Evolutionary conservation across 306 rosid species (phyloP).

Genomic region (Alnus rubra): DNA sequence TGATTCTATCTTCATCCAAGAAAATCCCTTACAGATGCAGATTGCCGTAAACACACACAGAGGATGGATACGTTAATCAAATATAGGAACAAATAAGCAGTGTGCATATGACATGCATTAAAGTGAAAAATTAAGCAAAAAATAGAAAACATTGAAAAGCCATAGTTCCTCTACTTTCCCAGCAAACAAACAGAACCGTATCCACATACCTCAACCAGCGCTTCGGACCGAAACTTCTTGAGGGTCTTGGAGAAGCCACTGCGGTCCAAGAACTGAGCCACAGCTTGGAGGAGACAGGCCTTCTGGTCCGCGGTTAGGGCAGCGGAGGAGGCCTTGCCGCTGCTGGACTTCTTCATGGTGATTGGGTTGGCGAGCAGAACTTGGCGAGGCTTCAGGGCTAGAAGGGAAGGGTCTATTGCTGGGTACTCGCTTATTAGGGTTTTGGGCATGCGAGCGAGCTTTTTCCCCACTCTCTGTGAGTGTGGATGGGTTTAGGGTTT

Average conservation of each 20-base stretch:
- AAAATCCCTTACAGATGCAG: background rate
- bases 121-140: background rate
- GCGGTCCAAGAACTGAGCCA: conserved; percentile 56
- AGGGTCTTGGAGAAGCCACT: conserved; percentile 70
- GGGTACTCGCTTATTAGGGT: conserved; percentile 25
- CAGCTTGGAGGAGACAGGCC: conserved; percentile 54
- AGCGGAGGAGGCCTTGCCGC: conserved; percentile 9
- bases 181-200: conserved; percentile 1
- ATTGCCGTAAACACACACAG: background rate
- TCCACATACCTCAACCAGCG: conserved; percentile 51
- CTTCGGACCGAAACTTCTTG: conserved; percentile 68
- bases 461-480: background rate
- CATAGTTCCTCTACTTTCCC: background rate
- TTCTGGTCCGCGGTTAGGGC: conserved; percentile 26
- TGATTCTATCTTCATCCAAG: background rate
- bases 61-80: background rate
- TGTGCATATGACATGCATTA: background rate
- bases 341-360: conserved; percentile 40
- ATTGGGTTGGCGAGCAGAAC: conserved; percentile 41
- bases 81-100: too few species aligned
- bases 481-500: too few species aligned
- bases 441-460: conserved; percentile 50
- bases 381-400: conserved; percentile 74
- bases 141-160: background rate
- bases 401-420: conserved; percentile 36